Evolutionary conservation across 2,329 filamentous ascomycete species (phyloP).

Genomic region (Colletotrichum nymphaeae): DNA sequence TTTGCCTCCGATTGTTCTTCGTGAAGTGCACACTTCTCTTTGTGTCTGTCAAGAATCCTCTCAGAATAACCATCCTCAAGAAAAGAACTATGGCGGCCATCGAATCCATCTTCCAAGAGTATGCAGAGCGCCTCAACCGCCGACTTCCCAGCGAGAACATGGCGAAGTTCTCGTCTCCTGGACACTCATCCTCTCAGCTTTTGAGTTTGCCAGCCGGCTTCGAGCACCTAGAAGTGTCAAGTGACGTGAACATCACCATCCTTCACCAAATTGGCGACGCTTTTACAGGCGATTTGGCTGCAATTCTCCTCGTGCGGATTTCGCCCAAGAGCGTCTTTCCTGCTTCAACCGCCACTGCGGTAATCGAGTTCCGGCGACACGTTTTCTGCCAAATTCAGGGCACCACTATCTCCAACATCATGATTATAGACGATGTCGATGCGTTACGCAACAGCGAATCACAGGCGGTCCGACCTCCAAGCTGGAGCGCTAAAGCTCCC

Average conservation of each 20-base stretch:
- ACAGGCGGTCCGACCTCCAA: neutral
- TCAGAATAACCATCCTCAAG: too few relatives aligned
- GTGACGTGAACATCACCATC: neutral
- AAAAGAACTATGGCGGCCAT: neutral
- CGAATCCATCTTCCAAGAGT: neutral
- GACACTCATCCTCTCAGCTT: neutral
- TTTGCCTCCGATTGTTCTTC: too few relatives aligned
- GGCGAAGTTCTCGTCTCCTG: neutral
- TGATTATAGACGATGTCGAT: neutral
- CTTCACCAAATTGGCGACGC: neutral
- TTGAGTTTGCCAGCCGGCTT: neutral
- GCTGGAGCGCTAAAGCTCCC: neutral
- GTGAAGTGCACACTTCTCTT: too few relatives aligned
- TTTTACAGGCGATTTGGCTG: neutral
- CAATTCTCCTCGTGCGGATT: neutral
- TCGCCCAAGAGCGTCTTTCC: neutral
- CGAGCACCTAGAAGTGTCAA: neutral
- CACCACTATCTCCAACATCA: neutral
- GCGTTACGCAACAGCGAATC: neutral
- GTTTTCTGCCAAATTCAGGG: neutral
- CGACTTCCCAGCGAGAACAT: neutral
- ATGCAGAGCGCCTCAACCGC: neutral
- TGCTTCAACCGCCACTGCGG: neutral
- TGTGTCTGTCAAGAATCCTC: too few relatives aligned
- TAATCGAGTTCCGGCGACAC: neutral